A percentile compares a stretch with the other conserved stretches of the same genome.
Evolutionary conservation across 2,329 filamentous ascomycete genomes (phyloP).

Genomic region (Tolypocladium album): DNA sequence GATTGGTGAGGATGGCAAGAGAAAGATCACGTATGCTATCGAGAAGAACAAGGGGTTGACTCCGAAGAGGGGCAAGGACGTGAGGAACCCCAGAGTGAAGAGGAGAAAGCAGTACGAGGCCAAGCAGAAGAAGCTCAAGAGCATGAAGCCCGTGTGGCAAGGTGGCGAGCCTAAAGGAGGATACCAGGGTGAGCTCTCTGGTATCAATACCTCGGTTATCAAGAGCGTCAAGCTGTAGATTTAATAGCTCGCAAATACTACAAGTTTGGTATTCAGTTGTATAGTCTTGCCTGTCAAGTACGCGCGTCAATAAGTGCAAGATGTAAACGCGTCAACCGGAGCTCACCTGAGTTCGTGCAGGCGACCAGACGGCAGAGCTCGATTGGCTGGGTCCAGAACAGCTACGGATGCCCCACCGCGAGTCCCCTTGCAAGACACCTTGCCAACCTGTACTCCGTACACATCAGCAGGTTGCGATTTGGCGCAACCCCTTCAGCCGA

Average conservation of each 20-base stretch:
- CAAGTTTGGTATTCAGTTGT: background rate
- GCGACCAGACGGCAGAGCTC: background rate
- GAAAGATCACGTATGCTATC: conserved; percentile 87
- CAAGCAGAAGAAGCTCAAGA: conserved; percentile 94
- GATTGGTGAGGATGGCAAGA: conserved; percentile 74
- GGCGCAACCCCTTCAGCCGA: background rate
- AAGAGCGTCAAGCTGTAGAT: conserved; percentile 82
- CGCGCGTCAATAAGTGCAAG: background rate
- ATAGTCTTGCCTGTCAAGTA: background rate
- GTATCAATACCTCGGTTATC: conserved; percentile 88
- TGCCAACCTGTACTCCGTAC: background rate
- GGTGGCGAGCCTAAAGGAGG: conserved; percentile 74
- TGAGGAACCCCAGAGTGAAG: conserved; percentile 91
- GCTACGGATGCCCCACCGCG: background rate
- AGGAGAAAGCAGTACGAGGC: conserved; percentile 94
- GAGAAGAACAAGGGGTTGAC: conserved; percentile 96
- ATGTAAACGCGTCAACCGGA: background rate
- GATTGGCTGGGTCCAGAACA: background rate
- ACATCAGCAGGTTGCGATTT: background rate
- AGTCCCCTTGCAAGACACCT: background rate
- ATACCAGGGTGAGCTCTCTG: conserved; percentile 84
- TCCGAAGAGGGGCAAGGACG: conserved; percentile 85
- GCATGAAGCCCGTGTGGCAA: conserved; percentile 77
- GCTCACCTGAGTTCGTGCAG: too few relatives aligned
- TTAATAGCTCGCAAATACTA: background rate